These are phyloP conservation scores for Oryza officinalis DNA, from an alignment of 176 grass and related monocot species.

Conservation along the genomic window DNA sequence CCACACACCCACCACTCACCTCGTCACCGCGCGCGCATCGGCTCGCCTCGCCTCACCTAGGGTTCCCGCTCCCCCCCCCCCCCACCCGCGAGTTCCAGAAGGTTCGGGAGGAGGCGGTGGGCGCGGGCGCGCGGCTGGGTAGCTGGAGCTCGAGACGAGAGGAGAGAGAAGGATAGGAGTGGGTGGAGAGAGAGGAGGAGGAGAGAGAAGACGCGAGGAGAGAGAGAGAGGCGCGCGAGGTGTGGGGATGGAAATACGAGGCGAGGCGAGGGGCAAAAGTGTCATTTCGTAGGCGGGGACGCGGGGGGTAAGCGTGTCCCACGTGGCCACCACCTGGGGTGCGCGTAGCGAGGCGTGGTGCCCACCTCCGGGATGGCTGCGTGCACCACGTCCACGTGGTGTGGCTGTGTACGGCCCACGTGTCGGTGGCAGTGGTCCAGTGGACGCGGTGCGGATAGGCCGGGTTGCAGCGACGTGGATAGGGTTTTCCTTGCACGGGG, in stretches of 20 bases:
- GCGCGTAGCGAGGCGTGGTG: background rate
- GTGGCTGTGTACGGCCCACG: fast-evolving
- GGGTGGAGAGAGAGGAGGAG: background rate
- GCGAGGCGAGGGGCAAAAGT: slow-evolving; percentile 27
- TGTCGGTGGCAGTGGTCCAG: background rate
- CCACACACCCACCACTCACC: background rate
- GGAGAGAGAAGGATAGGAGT: background rate
- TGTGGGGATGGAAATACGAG: slow-evolving; percentile 36
- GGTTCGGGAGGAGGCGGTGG: slow-evolving; percentile 18
- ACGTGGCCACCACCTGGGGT: background rate
- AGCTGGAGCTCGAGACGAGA: slow-evolving; percentile 8
- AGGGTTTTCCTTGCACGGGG: background rate
- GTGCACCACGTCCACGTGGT: background rate
- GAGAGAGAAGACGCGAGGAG: slow-evolving; percentile 14
- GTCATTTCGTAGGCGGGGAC: background rate
- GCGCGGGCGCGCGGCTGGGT: background rate
- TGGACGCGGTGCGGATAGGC: background rate
- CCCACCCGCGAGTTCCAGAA: slow-evolving; percentile 39
- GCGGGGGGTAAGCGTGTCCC: background rate
- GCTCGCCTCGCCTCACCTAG: background rate
- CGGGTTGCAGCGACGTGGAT: background rate
- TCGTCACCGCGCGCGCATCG: slow-evolving; percentile 40
- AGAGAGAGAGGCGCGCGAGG: slow-evolving; percentile 7
- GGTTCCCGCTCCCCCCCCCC: background rate
- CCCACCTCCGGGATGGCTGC: background rate